Percentiles rank a stretch among this genome's conserved stretches.
Conservation (phyloP, 805 yeast species). For the Diddensiella transvaalensis region DNA sequence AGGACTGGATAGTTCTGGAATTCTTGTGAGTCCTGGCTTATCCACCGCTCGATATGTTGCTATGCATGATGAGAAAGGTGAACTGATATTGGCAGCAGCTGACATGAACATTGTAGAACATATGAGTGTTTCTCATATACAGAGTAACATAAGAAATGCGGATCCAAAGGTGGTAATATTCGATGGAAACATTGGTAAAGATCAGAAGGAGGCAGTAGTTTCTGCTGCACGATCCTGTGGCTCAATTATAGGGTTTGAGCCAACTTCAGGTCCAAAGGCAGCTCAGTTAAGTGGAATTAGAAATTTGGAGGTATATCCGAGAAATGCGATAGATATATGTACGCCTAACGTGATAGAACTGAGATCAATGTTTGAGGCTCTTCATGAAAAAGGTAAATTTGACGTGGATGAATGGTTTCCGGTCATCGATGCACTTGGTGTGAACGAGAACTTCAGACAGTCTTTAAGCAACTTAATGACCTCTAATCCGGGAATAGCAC, state of each 20-base stretch:
- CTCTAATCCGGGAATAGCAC: conserved; percentile 38
- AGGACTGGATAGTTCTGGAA: conserved; percentile 38
- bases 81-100: conserved; percentile 70
- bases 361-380: conserved; percentile 47
- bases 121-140: conserved; percentile 42
- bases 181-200: conserved; percentile 63
- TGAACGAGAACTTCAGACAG: conserved; percentile 46
- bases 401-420: conserved; percentile 73
- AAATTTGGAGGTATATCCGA: conserved; percentile 41
- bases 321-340: conserved; percentile 41
- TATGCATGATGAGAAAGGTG: conserved; percentile 59
- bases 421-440: conserved; percentile 55
- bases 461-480: conserved; percentile 38
- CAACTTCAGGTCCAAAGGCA: conserved; percentile 71
- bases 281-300: conserved; percentile 38
- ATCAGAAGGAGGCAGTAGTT: conserved; percentile 39
- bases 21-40: conserved; percentile 28
- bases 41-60: conserved; percentile 73
- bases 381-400: conserved; percentile 41
- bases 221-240: conserved; percentile 26
- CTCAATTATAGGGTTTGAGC: conserved; percentile 56
- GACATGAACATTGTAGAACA: conserved; percentile 73
- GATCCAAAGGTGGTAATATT: conserved; percentile 51
- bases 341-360: conserved; percentile 75
- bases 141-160: conserved; percentile 37